Base-by-base conservation (phyloP, 495 filamentous ascomycete genomes). In the Penicillium ochrochloron region DNA sequence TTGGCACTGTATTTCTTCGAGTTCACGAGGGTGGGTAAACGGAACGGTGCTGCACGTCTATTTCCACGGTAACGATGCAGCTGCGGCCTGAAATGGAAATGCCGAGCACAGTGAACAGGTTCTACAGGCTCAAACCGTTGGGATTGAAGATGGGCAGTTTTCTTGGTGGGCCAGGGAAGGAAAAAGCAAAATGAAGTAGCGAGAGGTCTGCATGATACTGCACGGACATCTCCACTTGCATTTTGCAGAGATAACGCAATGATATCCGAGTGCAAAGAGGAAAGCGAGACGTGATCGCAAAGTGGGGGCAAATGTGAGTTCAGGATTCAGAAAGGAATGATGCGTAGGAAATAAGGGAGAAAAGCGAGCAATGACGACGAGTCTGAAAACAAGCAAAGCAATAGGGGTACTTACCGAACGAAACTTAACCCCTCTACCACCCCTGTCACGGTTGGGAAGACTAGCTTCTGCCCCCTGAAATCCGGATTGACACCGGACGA, bases 381-480 rank as follows among this genome's bases (percentile, higher is more conserved):
- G 25, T 31, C 17, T 25, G 57, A 48, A n/a, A 33, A 29, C 34
- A 61, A 65, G 29, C 61, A 55, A 67, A 44, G 29, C 14, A 23
- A 23, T 17, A 60, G 31, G 37, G 23, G 31, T 27, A 82, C 84
- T 64, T 66, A 91, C 89, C 89, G 86, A 42, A 96, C 81, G 75
- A 97, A 97, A 25, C 86, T 88, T 59, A 98, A 76, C 66, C 91
- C 89, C 42, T 92, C 89, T 31, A 93, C 85, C 0, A 97, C 85
- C 8, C 86, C 86, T 1, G 80, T 71, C 12, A 96, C 79, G 0
- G 73, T 74, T 25, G 82, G 77, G 60, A 97, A 92, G 17, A 78
- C 76, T 5, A 93, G 67, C 53, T 79, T 83, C 70, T 94, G 87
- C 0, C 77, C 77, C 31, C 82, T 82, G 68, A 92, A 94, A 68